Conservation (phyloP, 139 green algal species). For the Pseudopediastrum boryanum region DNA sequence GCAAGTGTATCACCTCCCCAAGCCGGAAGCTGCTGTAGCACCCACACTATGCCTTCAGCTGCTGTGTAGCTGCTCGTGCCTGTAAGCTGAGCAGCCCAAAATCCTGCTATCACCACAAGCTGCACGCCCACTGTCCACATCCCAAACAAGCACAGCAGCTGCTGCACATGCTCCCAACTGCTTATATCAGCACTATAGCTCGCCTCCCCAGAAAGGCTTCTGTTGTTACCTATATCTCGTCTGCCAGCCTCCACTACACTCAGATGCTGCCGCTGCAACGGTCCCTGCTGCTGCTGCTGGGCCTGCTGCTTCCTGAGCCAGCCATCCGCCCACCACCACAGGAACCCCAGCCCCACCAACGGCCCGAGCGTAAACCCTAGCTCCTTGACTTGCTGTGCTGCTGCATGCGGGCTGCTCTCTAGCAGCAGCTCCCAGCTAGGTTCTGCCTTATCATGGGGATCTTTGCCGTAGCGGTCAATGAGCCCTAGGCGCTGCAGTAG, state of each 20-base stretch:
- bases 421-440: slow-evolving; percentile 31
- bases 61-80: background rate
- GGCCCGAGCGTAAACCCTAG: slow-evolving; percentile 14
- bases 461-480: slow-evolving; percentile 54
- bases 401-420: background rate
- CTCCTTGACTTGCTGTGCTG: background rate
- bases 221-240: too few relatives aligned
- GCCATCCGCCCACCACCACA: background rate
- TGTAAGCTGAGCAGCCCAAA: slow-evolving; percentile 26
- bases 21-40: background rate
- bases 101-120: background rate
- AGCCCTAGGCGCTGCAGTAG: slow-evolving; percentile 43
- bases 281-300: too few relatives aligned
- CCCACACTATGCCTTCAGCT: background rate
- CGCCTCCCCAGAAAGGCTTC: too few relatives aligned
- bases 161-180: too few relatives aligned
- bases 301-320: background rate
- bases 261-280: too few relatives aligned
- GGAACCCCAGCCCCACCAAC: slow-evolving; percentile 15
- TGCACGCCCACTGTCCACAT: too few relatives aligned
- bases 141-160: too few relatives aligned
- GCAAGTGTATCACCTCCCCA: background rate
- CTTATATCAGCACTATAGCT: too few relatives aligned
- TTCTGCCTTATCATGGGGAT: slow-evolving; percentile 60
- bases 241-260: too few relatives aligned